Evolutionary conservation across 164 flowering plant genomes (phyloP), one percentile per base, ranked within the genome.

Genomic region (Vitis riparia): DNA sequence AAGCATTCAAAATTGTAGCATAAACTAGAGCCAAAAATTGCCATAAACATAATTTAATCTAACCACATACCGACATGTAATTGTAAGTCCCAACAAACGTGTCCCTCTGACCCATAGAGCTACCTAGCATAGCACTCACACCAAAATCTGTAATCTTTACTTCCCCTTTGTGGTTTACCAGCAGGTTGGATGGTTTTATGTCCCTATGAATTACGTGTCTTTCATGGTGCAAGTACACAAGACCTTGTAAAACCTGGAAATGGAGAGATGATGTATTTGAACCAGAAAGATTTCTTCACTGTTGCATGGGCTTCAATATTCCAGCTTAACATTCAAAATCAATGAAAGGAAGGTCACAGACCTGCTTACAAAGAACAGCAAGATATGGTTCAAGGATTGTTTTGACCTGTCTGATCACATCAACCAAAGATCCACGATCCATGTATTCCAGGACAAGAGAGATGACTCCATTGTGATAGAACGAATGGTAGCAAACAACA

Each of bases 41-140:
- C 44, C 7, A 6, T 37, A 37, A 37, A 37, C 44, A 37, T 37
- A 37, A 37, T 37, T 37, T 37, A 23, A 23, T 37, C 7, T 37
- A 37, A 37, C 30, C 56, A 84, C 99, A 63, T 83, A 96, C 98
- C 87, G 98, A 87, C 99, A 93, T 96, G 80, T 93, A 93, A 82
- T 92, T 93, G 80, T 90, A 96, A 53, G 99, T 96, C 29, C 99
- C 99, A 65, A 96, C 99, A 82, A 96, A 96, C 62, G 98, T 96
- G 78, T 93, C 92, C 63, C 97, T 84, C 75, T 92, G 97, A 68
- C 97, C 99, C 90, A 90, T 84, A 44, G 98, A 87, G 85, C 82
- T 92, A 29, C 89, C 97, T 16, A 95, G 86, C 84, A 84, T 79
- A 27, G 97, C 97, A 85, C 99, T 96, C 32, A 93, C 98, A 50